Evolutionary conservation across 306 rosid genomes (phyloP).

Genomic region (Lagenaria siceraria): DNA sequence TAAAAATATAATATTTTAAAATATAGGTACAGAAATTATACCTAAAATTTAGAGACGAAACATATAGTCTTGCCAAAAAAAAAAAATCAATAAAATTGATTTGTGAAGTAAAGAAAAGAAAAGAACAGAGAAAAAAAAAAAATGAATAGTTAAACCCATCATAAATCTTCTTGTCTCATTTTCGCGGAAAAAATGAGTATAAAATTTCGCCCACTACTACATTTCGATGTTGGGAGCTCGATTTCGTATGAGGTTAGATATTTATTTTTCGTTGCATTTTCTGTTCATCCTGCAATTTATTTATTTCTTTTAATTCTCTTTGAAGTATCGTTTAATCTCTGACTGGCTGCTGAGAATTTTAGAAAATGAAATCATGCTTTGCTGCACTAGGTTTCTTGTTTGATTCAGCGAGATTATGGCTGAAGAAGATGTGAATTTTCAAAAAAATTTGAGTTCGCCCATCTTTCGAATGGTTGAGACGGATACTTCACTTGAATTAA

Average conservation of each 20-base stretch:
- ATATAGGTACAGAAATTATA: too few species aligned
- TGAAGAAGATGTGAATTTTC: background rate
- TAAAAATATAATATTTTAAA: too few species aligned
- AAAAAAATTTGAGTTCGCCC: background rate
- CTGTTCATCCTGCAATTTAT: background rate
- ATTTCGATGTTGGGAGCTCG: background rate
- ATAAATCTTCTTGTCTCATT: background rate
- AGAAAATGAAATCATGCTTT: background rate
- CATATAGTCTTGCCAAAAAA: too few species aligned
- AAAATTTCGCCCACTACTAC: background rate
- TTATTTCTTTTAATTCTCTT: background rate
- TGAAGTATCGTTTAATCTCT: background rate
- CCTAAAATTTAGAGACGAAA: too few species aligned
- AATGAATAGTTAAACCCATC: background rate
- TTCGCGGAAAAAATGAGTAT: background rate
- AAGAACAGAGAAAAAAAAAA: background rate
- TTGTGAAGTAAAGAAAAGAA: too few species aligned
- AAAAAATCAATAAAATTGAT: too few species aligned
- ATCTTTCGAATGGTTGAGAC: background rate
- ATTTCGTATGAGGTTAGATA: background rate
- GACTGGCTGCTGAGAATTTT: background rate
- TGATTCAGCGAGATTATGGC: background rate
- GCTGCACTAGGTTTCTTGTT: background rate
- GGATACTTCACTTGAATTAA: background rate
- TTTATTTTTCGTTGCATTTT: background rate